Percentiles rank a stretch among this genome's conserved stretches.
phyloP scores from a whole-genome alignment of 1,284 basidiomycete species.

The Boletus smithii region DNA sequence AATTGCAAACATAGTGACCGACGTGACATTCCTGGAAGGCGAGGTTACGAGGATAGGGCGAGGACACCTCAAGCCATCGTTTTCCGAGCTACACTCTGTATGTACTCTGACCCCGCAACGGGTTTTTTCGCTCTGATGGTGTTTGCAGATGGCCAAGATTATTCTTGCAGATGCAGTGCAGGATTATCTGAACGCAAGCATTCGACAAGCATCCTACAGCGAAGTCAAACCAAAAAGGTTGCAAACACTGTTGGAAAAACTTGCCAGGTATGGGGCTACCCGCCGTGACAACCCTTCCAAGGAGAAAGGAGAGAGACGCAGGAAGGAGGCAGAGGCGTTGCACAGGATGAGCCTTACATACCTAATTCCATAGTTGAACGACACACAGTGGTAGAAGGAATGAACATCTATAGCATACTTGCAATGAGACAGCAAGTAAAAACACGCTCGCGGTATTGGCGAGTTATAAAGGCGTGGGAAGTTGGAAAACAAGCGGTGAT shows the following conservation, averaged over 20 bases:
- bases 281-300: conserved; percentile 56
- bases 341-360: conserved; percentile 42
- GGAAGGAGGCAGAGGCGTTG: conserved; percentile 77
- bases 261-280: conserved; percentile 63
- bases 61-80: conserved; percentile 68
- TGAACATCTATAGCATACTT: conserved; percentile 24
- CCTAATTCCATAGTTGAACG: conserved; percentile 2
- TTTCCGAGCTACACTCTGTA: conserved; percentile 79
- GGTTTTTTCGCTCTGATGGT: conserved; percentile 10
- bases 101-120: conserved; percentile 28
- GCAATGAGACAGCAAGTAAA: conserved; percentile 4
- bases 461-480: conserved; percentile 9
- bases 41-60: conserved; percentile 75
- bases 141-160: conserved; percentile 70
- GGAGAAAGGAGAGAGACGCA: conserved; percentile 66
- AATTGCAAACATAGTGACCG: conserved; percentile 76
- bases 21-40: conserved; percentile 82
- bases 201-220: conserved; percentile 71
- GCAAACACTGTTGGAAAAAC: conserved; percentile 77
- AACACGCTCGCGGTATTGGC: conserved; percentile 8
- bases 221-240: conserved; percentile 71
- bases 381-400: conserved; percentile 13
- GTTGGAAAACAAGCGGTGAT: conserved; percentile 24
- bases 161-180: conserved; percentile 71
- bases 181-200: conserved; percentile 74